Conservation (phyloP, 306 rosid genomes). For the Lathyrus oleraceus region DNA sequence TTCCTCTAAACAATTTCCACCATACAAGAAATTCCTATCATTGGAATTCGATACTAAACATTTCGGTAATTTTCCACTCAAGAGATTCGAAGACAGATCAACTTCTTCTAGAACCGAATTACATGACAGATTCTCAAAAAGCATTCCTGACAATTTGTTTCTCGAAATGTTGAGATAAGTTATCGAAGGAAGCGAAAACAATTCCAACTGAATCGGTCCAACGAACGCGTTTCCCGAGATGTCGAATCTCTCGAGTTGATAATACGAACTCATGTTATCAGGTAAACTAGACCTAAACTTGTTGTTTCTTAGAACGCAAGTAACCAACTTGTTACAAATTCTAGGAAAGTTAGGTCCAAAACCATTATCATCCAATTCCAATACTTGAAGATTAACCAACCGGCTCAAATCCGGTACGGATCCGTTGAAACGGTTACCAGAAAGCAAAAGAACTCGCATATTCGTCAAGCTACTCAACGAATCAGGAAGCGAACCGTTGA, state of each 20-base stretch:
- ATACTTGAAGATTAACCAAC: slow-evolving; percentile 81
- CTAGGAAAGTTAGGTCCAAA: slow-evolving; percentile 86
- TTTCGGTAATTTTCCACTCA: slow-evolving; percentile 72
- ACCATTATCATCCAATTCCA: slow-evolving; percentile 73
- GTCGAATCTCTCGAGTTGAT: slow-evolving; percentile 67
- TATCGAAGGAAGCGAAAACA: slow-evolving; percentile 75
- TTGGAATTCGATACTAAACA: slow-evolving; percentile 53
- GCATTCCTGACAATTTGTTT: slow-evolving; percentile 82
- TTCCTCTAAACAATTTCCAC: slow-evolving; percentile 62
- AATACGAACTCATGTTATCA: slow-evolving; percentile 55
- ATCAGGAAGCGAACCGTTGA: slow-evolving; percentile 72
- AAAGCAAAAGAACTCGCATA: slow-evolving; percentile 72
- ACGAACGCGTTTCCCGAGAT: slow-evolving; percentile 69
- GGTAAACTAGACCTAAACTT: slow-evolving; percentile 73
- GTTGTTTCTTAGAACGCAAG: slow-evolving; percentile 68
- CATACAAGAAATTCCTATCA: slow-evolving; percentile 51
- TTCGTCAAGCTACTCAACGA: slow-evolving; percentile 54
- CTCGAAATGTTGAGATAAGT: slow-evolving; percentile 69
- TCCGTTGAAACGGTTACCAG: slow-evolving; percentile 68
- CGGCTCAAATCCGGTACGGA: slow-evolving; percentile 70
- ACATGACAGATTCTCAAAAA: slow-evolving; percentile 69
- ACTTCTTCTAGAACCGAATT: slow-evolving; percentile 57
- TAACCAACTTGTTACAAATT: slow-evolving; percentile 71
- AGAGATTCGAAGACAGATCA: slow-evolving; percentile 82
- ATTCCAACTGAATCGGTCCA: slow-evolving; percentile 65